Conservation (phyloP, 2,329 filamentous ascomycete species). For the Sporothrix mexicana region DNA sequence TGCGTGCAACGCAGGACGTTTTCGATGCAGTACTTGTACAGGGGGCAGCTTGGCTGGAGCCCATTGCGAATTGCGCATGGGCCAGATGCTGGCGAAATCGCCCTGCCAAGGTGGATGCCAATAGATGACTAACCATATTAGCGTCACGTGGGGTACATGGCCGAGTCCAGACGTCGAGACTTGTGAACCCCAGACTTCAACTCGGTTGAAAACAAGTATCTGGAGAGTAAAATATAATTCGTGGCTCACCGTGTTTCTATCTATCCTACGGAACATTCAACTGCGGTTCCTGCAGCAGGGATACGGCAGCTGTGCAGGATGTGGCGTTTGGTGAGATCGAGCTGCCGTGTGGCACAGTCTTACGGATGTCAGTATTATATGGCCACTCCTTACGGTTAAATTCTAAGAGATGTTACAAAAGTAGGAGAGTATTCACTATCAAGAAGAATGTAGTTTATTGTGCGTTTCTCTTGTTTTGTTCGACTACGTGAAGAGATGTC, state of each 20-base stretch:
- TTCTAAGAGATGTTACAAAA: neutral
- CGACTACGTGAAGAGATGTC: neutral
- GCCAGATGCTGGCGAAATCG: conserved; percentile 19
- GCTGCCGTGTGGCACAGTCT: neutral
- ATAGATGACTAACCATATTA: conserved; percentile 9
- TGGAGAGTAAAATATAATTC: neutral
- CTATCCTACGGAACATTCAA: neutral
- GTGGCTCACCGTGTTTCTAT: neutral
- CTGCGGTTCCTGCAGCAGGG: neutral
- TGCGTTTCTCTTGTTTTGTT: neutral
- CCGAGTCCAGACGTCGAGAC: neutral
- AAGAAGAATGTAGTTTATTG: no score
- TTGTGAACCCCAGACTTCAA: no score
- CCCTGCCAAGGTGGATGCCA: conserved; percentile 5
- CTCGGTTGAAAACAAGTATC: no score
- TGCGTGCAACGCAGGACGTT: neutral
- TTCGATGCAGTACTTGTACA: conserved; percentile 13
- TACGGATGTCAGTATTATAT: neutral
- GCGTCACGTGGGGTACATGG: conserved; percentile 14
- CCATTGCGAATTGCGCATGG: conserved; percentile 7
- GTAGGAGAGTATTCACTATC: no score
- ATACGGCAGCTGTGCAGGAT: neutral
- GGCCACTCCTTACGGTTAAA: no score
- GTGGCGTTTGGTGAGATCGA: conserved; percentile 13
- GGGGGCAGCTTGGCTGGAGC: conserved; percentile 25